Conservation (phyloP, 2,329 filamentous ascomycete species). For the Leptoxyphium fumago region DNA sequence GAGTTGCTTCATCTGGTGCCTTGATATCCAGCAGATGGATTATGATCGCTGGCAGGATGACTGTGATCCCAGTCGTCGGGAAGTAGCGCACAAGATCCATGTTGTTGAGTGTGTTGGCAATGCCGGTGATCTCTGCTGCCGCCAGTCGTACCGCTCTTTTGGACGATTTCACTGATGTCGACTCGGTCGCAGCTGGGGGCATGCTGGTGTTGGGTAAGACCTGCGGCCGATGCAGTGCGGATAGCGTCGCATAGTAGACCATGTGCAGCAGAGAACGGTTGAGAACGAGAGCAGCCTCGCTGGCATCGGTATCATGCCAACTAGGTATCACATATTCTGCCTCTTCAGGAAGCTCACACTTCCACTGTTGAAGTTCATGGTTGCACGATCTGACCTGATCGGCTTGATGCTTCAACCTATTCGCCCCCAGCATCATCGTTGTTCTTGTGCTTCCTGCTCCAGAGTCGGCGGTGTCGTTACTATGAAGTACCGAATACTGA, state of each 20-base stretch:
- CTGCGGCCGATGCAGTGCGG: constrained; percentile 79
- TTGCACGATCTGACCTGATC: constrained; percentile 70
- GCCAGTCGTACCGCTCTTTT: constrained; percentile 70
- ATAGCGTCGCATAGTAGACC: constrained; percentile 84
- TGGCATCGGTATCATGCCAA: constrained; percentile 39
- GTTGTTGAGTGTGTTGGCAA: constrained; percentile 61
- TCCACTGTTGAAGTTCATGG: constrained; percentile 64
- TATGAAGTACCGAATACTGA: constrained; percentile 82
- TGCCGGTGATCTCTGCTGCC: constrained; percentile 70
- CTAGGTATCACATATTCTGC: constrained; percentile 52
- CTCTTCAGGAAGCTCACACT: constrained; percentile 52
- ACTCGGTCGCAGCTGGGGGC: constrained; percentile 30
- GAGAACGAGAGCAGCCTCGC: constrained; percentile 46
- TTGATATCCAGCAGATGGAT: constrained; percentile 90
- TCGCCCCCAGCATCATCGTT: constrained; percentile 80
- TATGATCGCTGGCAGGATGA: constrained; percentile 82
- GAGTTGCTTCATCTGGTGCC: constrained; percentile 55
- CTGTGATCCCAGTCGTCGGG: constrained; percentile 80
- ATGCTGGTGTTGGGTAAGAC: constrained; percentile 57
- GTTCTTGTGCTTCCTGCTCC: constrained; percentile 55
- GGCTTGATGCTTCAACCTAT: constrained; percentile 70
- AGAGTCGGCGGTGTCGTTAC: constrained; percentile 57
- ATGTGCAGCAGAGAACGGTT: constrained; percentile 83
- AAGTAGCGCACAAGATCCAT: constrained; percentile 63
- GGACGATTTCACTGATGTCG: constrained; percentile 68